These are phyloP conservation scores for Pythium folliculosum DNA, from an alignment of 352 stramenopile genomes.

Conservation along the genomic window DNA sequence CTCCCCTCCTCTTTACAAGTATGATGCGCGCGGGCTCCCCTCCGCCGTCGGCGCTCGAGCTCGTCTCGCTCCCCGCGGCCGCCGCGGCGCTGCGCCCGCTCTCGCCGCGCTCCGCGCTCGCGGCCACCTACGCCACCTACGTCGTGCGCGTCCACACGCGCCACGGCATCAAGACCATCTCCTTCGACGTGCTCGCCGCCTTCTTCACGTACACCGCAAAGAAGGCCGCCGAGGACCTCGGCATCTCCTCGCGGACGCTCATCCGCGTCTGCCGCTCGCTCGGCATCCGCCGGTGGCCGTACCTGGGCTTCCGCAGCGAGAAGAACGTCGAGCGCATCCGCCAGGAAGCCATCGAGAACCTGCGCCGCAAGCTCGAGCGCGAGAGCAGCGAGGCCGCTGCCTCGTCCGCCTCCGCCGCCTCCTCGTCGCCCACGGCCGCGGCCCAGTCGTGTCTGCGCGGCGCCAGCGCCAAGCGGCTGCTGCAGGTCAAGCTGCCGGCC, in stretches of 20 bases:
- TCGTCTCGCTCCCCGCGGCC: constrained; percentile 19
- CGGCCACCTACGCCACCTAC: constrained; percentile 22
- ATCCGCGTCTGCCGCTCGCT: constrained; percentile 78
- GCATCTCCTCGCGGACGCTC: constrained; percentile 77
- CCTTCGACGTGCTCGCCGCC: constrained; percentile 63
- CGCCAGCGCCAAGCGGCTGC: constrained; percentile 75
- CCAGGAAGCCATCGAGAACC: constrained; percentile 74
- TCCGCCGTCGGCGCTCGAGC: constrained; percentile 8
- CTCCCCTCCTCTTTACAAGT: too few species aligned
- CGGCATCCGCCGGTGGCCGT: constrained; percentile 75
- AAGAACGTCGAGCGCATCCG: constrained; percentile 81
- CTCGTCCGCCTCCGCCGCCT: not conserved
- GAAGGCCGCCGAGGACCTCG: constrained; percentile 72
- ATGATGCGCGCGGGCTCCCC: constrained; percentile 11
- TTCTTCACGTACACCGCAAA: constrained; percentile 79
- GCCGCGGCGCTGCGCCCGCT: not conserved
- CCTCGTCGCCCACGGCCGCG: constrained; percentile 30
- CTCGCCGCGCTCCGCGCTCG: constrained; percentile 15
- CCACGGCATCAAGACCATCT: constrained; percentile 70
- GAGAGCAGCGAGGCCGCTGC: constrained; percentile 31
- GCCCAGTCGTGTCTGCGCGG: constrained; percentile 57
- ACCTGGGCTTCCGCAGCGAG: constrained; percentile 78
- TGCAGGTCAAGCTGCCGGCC: constrained; percentile 60
- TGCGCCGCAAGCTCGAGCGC: constrained; percentile 71
- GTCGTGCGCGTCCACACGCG: constrained; percentile 12